phyloP scores from a whole-genome alignment of 2,329 filamentous ascomycete species.

The Pseudocercospora pini-densiflorae region DNA sequence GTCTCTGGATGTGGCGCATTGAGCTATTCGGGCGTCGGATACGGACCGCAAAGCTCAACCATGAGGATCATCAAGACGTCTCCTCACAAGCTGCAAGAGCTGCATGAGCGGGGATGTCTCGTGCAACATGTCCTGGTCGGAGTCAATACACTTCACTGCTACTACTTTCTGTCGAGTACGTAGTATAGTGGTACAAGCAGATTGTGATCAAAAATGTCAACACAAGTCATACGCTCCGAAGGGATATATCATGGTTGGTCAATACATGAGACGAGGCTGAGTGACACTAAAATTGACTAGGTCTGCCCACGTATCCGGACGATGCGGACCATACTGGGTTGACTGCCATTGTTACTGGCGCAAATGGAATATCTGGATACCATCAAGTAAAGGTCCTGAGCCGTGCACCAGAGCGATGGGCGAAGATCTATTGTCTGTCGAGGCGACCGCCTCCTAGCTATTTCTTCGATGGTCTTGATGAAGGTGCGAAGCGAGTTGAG shows the following conservation, averaged over 20 bases:
- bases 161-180: not conserved
- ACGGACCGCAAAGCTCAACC: too few relatives aligned
- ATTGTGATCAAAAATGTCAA: not conserved
- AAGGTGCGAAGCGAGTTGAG: constrained; percentile 22
- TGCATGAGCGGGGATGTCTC: not conserved
- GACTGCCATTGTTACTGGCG: constrained; percentile 57
- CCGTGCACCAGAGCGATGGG: constrained; percentile 52
- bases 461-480: constrained; percentile 25
- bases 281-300: not conserved
- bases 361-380: constrained; percentile 57
- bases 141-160: too few relatives aligned
- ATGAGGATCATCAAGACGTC: not conserved
- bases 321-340: constrained; percentile 42
- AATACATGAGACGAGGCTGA: not conserved
- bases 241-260: constrained; percentile 54
- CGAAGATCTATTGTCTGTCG: constrained; percentile 55
- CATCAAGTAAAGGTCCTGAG: constrained; percentile 54
- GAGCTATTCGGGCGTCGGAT: too few relatives aligned
- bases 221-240: constrained; percentile 13
- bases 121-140: not conserved
- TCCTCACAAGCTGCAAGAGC: not conserved
- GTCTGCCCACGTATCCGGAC: constrained; percentile 42
- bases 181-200: not conserved
- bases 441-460: constrained; percentile 47
- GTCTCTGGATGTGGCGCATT: too few relatives aligned